Percentiles rank a stretch among this genome's conserved stretches.
These are phyloP conservation scores for Xylaria multiplex DNA, from an alignment of 2,329 filamentous ascomycete species.

Conservation along the genomic window DNA sequence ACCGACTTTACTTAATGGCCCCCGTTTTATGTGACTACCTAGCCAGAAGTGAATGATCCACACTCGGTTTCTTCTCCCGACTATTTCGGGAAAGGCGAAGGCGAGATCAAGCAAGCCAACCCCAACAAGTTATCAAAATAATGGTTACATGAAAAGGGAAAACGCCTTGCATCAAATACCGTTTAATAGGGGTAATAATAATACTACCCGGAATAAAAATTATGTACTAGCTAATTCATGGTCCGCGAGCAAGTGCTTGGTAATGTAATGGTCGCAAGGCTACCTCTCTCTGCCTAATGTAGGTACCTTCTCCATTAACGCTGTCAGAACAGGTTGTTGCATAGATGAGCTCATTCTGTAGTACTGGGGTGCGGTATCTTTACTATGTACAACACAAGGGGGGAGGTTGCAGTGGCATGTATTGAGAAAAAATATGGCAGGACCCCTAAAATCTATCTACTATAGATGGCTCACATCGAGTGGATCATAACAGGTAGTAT, in stretches of 20 bases:
- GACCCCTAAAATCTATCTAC: conserved; percentile 24
- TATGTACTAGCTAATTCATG: not conserved
- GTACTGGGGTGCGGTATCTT: conserved; percentile 4
- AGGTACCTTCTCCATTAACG: conserved; percentile 5
- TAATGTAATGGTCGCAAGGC: conserved; percentile 26
- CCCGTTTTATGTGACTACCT: conserved; percentile 6
- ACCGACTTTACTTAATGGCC: not conserved
- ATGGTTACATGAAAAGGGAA: not conserved
- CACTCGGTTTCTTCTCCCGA: not conserved
- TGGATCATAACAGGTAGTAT: conserved; percentile 3
- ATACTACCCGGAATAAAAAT: no score
- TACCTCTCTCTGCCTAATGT: conserved; percentile 14
- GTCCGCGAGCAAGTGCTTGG: conserved; percentile 23
- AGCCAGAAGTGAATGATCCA: conserved; percentile 1
- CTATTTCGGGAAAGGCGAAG: not conserved
- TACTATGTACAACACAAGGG: conserved; percentile 3
- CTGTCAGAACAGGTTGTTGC: conserved; percentile 3
- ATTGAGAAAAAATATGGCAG: conserved; percentile 8
- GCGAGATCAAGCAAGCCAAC: not conserved
- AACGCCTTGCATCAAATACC: not conserved
- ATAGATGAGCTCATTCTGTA: not conserved
- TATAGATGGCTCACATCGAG: conserved; percentile 2
- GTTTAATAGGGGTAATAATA: no score
- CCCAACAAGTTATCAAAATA: not conserved
- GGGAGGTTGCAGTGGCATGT: conserved; percentile 24